Evolutionary conservation across 2,329 filamentous ascomycete genomes (phyloP), one percentile per base, ranked within the genome.

Genomic region (Rachicladosporium sp.): DNA sequence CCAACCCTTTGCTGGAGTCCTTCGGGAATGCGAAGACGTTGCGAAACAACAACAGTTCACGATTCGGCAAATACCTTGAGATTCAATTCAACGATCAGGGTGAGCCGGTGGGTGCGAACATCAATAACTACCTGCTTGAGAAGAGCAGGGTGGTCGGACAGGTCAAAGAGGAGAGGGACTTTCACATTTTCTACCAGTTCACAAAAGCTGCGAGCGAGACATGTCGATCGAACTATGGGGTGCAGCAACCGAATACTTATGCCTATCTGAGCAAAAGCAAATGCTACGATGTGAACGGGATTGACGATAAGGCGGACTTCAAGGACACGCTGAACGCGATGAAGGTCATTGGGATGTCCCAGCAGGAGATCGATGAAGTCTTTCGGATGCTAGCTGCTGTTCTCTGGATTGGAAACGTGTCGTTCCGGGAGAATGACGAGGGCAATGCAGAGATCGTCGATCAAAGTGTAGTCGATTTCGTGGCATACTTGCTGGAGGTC

Each of bases 161-260:
- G 67, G 96, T 96, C 51, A 71, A 68, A 43, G 93, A 95, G 60
- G 91, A 98, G 71, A 78, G 91, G 51, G 96, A 94, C 65, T 98
- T 98, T 63, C 91, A 98, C 65, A 96, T 98, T 55, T 98, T 98
- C 62, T 98, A 98, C 65, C 91, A 98, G 62, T 95, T 96, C 62
- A 85, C 91, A 35, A 98, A 96, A 65, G 87, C 84, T 3, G 89
- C 89, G 7, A 82, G 87, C n/a, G 73, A 81, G 50, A 76, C 81
- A 43, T 93, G 96, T 63, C 74, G 86, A 68, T 78, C 91, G 54
- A 78, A 70, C n/a, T 95, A 85, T 57, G 91, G 91, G 37, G 70
- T 98, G 12, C 89, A 96, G 60, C 81, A 82, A 51, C 91, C 91
- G 15, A 83, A 93, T 55, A 85, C 87, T 29, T 98, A 98, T 61